Conservation (phyloP, 371 early-diverging fungal genomes). For the Zancudomyces culisetae region DNA sequence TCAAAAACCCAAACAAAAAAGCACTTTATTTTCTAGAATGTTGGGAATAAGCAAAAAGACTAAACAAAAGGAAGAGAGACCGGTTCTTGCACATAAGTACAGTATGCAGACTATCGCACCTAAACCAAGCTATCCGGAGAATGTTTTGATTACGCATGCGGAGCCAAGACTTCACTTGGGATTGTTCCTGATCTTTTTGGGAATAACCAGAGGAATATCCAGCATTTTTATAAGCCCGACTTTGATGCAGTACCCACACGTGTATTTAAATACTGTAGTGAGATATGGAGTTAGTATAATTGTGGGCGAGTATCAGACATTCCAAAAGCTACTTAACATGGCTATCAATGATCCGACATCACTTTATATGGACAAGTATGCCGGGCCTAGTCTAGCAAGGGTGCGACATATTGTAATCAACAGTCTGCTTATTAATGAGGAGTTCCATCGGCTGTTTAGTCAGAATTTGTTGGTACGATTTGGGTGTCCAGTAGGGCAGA, state of each 20-base stretch:
- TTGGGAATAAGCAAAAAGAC: no score
- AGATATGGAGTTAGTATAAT: slow-evolving; percentile 45
- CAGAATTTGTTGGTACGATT: slow-evolving; percentile 37
- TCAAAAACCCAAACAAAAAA: no score
- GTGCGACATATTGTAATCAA: slow-evolving; percentile 53
- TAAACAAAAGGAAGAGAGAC: no score
- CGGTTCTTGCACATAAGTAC: no score
- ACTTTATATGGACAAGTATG: slow-evolving; percentile 28
- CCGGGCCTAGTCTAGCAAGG: slow-evolving; percentile 38
- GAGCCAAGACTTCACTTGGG: slow-evolving; percentile 76
- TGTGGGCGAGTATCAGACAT: slow-evolving; percentile 44
- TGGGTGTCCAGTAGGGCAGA: slow-evolving; percentile 25
- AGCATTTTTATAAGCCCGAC: slow-evolving; percentile 41
- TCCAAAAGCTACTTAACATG: slow-evolving; percentile 31
- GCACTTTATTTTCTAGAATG: no score
- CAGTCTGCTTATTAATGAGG: slow-evolving; percentile 35
- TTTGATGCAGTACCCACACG: slow-evolving; percentile 39
- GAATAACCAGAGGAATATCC: slow-evolving; percentile 47
- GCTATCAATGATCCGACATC: slow-evolving; percentile 29
- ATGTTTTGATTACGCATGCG: slow-evolving; percentile 36
- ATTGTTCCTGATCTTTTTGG: slow-evolving; percentile 39
- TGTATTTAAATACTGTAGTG: slow-evolving; percentile 47
- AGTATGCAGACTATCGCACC: no score
- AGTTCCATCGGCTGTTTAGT: slow-evolving; percentile 37
- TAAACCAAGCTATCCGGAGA: background rate